These are phyloP conservation scores for Simplicillium sp. DNA, from an alignment of 2,329 filamentous ascomycete species.

Conservation along the genomic window DNA sequence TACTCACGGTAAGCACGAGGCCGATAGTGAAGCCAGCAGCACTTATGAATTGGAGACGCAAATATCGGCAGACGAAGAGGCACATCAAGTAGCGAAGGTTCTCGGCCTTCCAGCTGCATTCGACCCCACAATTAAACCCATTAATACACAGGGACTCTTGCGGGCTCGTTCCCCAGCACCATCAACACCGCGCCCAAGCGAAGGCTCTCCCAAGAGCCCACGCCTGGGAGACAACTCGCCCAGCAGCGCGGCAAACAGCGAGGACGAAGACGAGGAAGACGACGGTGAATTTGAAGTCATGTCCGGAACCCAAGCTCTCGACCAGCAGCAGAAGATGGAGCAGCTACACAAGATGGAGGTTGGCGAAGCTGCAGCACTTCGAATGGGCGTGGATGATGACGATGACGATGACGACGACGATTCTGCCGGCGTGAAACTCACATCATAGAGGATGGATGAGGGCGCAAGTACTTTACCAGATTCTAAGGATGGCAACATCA, in stretches of 20 bases:
- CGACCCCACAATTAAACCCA: conserved; percentile 53
- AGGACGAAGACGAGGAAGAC: conserved; percentile 27
- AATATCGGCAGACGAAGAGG: conserved; percentile 51
- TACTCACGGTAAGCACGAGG: conserved; percentile 45
- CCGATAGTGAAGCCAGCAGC: conserved; percentile 43
- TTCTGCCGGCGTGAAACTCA: conserved; percentile 1
- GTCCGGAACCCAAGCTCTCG: conserved; percentile 31
- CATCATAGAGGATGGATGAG: background rate
- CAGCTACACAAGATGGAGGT: conserved; percentile 52
- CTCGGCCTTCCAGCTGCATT: conserved; percentile 53
- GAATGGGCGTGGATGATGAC: conserved; percentile 26
- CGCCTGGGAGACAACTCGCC: conserved; percentile 14
- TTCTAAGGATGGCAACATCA: background rate
- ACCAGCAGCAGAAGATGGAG: conserved; percentile 37
- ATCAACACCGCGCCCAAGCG: background rate
- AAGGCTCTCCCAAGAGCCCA: conserved; percentile 11
- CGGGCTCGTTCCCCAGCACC: conserved; percentile 11
- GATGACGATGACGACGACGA: conserved; percentile 28
- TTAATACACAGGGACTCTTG: conserved; percentile 22
- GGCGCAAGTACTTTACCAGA: no score
- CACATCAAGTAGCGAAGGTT: conserved; percentile 53
- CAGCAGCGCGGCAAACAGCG: conserved; percentile 24
- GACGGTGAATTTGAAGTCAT: conserved; percentile 34
- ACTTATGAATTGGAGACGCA: conserved; percentile 45
- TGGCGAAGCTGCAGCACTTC: conserved; percentile 44